Conservation (phyloP, 2,329 filamentous ascomycete genomes). For the Phaeosphaeriaceae sp. region DNA sequence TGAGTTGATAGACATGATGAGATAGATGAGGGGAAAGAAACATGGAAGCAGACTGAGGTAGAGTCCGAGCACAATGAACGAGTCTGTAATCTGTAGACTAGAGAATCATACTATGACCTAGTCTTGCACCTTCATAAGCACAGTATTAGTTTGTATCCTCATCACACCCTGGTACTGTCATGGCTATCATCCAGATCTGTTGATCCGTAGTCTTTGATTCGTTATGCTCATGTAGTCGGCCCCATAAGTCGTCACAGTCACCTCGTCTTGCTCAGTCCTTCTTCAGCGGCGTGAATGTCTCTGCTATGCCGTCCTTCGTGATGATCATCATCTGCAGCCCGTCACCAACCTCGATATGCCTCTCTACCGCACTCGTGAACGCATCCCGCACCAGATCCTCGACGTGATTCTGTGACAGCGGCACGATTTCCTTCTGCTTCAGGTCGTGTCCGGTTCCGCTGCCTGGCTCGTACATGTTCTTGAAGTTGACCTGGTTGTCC, state of each 20-base stretch:
- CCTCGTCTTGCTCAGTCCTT: conserved; percentile 36
- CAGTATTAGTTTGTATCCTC: background rate
- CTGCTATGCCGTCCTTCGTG: conserved; percentile 85
- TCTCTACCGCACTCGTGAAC: conserved; percentile 96
- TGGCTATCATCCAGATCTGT: background rate
- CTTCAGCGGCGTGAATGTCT: conserved; percentile 85
- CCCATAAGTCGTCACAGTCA: conserved; percentile 31
- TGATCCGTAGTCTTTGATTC: conserved; percentile 15
- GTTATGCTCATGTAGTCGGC: conserved; percentile 48
- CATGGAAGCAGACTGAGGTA: too few species aligned
- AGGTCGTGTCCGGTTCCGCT: conserved; percentile 84
- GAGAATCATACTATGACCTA: background rate
- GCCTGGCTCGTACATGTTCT: conserved; percentile 94
- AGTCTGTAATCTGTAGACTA: too few species aligned
- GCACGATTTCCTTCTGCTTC: conserved; percentile 71
- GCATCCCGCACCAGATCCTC: conserved; percentile 94
- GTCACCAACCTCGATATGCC: conserved; percentile 99
- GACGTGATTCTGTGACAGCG: conserved; percentile 75
- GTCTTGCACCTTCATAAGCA: background rate
- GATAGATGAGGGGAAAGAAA: too few species aligned
- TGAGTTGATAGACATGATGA: too few species aligned
- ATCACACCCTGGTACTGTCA: background rate
- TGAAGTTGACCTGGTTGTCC: conserved; percentile 99
- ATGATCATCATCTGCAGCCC: conserved; percentile 94
- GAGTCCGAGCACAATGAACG: too few species aligned